Evolutionary conservation across 2,329 filamentous ascomycete species (phyloP).

Genomic region (Colletotrichum lini): DNA sequence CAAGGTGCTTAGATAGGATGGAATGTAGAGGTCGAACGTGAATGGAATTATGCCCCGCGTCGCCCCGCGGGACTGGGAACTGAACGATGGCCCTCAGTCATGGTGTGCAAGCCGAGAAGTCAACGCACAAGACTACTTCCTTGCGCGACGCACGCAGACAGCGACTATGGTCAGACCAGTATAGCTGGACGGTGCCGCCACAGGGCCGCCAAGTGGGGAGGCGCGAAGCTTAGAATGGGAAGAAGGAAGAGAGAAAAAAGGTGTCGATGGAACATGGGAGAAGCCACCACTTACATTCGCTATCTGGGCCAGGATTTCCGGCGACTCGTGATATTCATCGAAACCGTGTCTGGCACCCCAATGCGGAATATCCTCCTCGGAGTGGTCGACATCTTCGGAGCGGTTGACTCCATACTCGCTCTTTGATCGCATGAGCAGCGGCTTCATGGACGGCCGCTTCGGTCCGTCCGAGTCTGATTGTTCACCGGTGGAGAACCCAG

Average conservation of each 20-base stretch:
- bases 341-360: conserved; percentile 86
- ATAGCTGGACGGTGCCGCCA: conserved; percentile 10
- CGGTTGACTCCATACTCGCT: conserved; percentile 66
- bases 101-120: conserved; percentile 3
- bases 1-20: conserved; percentile 5
- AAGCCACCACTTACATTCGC: conserved; percentile 75
- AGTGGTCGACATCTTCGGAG: conserved; percentile 57
- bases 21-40: conserved; percentile 10
- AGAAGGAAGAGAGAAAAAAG: conserved; percentile 23
- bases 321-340: conserved; percentile 91
- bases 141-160: conserved; percentile 12
- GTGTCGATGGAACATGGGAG: conserved; percentile 25
- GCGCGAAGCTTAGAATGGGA: conserved; percentile 24
- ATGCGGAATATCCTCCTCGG: conserved; percentile 63
- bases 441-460: conserved; percentile 59
- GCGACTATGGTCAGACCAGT: conserved; percentile 25
- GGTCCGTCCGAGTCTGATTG: conserved; percentile 54
- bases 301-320: conserved; percentile 88
- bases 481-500: conserved; percentile 35
- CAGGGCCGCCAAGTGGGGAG: conserved; percentile 12
- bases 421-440: conserved; percentile 69
- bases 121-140: conserved; percentile 2
- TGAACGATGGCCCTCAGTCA: not conserved
- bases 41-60: conserved; percentile 12
- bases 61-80: conserved; percentile 11